Evolutionary conservation across 169 alveolate genomes (phyloP).

Genomic region (Plasmodium ovale): DNA sequence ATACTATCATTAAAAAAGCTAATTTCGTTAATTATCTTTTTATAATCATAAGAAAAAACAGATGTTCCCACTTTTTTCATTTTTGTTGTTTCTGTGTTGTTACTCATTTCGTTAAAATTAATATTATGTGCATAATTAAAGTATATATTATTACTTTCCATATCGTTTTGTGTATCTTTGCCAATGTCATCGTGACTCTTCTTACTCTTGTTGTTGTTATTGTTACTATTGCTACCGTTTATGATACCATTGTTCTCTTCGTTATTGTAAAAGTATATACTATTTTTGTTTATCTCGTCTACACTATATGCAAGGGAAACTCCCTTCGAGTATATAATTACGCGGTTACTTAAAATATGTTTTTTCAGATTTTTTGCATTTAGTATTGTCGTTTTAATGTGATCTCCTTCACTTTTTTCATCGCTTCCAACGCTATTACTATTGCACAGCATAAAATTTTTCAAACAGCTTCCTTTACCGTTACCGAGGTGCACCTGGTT

Average conservation of each 20-base stretch:
- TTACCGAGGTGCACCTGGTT: neutral
- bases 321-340: constrained; percentile 55
- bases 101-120: constrained; percentile 36
- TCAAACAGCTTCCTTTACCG: neutral
- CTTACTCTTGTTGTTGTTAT: neutral
- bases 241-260: constrained; percentile 20
- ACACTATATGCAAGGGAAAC: constrained; percentile 49
- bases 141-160: constrained; percentile 32
- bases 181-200: constrained; percentile 23
- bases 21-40: constrained; percentile 28
- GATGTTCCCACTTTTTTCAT: constrained; percentile 38
- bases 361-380: constrained; percentile 50
- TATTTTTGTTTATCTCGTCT: constrained; percentile 52
- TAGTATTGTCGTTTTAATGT: constrained; percentile 40
- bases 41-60: constrained; percentile 47
- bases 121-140: constrained; percentile 55
- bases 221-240: neutral
- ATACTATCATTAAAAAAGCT: constrained; percentile 28
- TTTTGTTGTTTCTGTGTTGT: neutral
- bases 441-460: neutral
- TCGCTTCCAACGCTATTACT: neutral
- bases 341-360: constrained; percentile 52
- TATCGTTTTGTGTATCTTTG: constrained; percentile 28
- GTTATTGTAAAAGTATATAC: constrained; percentile 50
- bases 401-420: neutral